Evolutionary conservation across 345 rosid genomes (phyloP).

Genomic region (Brassica incana): DNA sequence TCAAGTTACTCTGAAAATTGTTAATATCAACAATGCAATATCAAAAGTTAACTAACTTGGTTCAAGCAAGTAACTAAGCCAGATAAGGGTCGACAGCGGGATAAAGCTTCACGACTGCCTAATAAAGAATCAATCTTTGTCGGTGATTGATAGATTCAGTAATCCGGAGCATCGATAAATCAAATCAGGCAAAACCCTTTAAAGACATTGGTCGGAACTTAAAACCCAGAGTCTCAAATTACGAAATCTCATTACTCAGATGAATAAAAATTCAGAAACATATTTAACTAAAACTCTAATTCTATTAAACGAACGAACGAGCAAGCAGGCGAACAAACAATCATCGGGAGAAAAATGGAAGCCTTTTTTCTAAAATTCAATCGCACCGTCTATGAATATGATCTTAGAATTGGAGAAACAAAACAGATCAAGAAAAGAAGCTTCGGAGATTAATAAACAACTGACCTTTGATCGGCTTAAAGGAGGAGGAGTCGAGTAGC

Average conservation of each 20-base stretch:
- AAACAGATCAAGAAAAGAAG: not conserved
- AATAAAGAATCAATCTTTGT: not conserved
- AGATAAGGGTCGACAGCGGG: too few relatives aligned
- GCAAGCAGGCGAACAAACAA: not conserved
- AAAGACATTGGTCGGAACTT: not conserved
- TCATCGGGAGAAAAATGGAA: not conserved
- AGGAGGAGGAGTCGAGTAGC: not conserved
- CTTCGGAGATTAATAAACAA: not conserved
- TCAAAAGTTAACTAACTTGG: too few relatives aligned
- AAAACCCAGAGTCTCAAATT: conserved; percentile 23
- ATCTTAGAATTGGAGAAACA: not conserved
- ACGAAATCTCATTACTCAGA: not conserved
- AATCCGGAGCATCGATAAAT: not conserved
- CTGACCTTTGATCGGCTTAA: not conserved
- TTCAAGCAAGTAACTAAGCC: too few relatives aligned
- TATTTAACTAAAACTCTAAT: not conserved
- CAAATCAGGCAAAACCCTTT: conserved; percentile 10
- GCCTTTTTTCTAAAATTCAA: not conserved
- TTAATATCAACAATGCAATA: not conserved
- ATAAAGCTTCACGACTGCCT: too few relatives aligned
- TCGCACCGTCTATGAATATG: not conserved
- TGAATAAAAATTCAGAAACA: not conserved
- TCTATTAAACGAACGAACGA: not conserved
- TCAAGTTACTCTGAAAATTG: not conserved
- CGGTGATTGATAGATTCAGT: not conserved